Conservation (phyloP, 306 rosid species). For the Geum urbanum region DNA sequence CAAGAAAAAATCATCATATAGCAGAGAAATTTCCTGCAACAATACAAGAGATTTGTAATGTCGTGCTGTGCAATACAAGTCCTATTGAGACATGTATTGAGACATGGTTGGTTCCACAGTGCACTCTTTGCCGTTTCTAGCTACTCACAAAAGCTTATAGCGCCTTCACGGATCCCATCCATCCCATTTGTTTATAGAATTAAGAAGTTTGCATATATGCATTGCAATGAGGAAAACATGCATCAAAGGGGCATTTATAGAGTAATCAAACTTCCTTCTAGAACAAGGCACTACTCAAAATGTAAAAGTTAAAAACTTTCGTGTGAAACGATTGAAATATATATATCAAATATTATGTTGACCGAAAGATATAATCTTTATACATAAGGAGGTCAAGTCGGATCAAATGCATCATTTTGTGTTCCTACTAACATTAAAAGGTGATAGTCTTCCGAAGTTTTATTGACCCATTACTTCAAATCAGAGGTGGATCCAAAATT, state of each 20-base stretch:
- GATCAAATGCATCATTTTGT: too few relatives aligned
- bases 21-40: slow-evolving; percentile 12
- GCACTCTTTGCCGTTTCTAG: background rate
- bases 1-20: background rate
- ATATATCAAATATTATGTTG: too few relatives aligned
- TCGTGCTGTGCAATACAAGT: background rate
- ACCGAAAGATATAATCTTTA: too few relatives aligned
- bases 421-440: too few relatives aligned
- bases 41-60: background rate
- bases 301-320: too few relatives aligned
- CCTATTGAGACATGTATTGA: background rate
- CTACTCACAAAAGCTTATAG: background rate
- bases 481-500: too few relatives aligned
- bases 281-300: too few relatives aligned
- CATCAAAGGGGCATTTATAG: background rate
- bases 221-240: background rate
- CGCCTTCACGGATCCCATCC: background rate
- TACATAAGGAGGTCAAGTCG: too few relatives aligned
- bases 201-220: background rate
- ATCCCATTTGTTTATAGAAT: background rate
- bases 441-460: too few relatives aligned
- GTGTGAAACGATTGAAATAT: too few relatives aligned
- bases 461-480: too few relatives aligned
- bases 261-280: too few relatives aligned
- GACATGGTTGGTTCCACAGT: background rate